Evolutionary conservation across 371 early-diverging fungal genomes (phyloP), one percentile per base, ranked within the genome.

Genomic region (Mucor indicus): DNA sequence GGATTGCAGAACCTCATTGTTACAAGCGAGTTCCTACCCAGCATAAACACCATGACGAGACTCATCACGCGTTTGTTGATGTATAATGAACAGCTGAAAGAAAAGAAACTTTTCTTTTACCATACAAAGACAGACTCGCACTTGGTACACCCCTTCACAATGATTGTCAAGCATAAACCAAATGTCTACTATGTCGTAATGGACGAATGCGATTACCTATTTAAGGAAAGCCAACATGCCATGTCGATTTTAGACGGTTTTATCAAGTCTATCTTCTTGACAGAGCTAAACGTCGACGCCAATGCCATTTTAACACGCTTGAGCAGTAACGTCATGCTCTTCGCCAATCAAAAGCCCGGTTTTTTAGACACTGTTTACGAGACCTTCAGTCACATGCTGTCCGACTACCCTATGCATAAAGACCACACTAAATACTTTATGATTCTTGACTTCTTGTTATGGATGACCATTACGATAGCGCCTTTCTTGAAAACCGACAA

Each of bases 1-100:
- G 54, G 49, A 11, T 35, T 74, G 1, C 68, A 68, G 42, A 66
- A 60, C 21, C 42, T 70, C 4, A 38, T 64, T 0, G 16, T 68
- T 0, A 62, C 58, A 1, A 45, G 48, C 38, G 15, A 31, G 0
- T 47, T 68, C 12, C 1, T n/a, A 4, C 7, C 56, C 3, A 74
- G 70, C 29, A 39, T 30, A 2, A 37, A 31, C 16, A 40, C 67
- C 3, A 53, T 59, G n/a, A 37, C 70, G 17, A 57, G 56, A 4
- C 29, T 60, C 5, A 39, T 68, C 10, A 57, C 64, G 5, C 35
- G 31, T 0, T 17, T 74, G 8, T 36, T 72, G n/a, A 47, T 56
- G 2, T 44, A 25, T 2, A 48, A 62, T 33, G 25, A 33, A 3
- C n/a, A 38, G 2, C 11, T 27, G 7, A 30, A 15, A 12, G 16